Evolutionary conservation across 225 moss, liverwort and hornwort species (phyloP).

Genomic region (Sphagnum tenellum): DNA sequence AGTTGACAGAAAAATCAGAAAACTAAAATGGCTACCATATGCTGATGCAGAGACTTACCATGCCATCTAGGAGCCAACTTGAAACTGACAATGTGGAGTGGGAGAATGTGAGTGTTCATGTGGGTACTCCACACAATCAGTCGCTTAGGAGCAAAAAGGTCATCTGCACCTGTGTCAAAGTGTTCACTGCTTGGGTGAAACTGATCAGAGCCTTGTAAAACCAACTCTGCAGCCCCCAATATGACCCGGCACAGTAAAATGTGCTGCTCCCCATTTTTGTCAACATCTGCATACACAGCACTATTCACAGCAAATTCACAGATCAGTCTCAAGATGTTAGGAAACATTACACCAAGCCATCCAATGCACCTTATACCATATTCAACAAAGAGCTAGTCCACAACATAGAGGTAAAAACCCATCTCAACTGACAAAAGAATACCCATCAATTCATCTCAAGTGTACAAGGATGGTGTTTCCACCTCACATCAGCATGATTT

Average conservation of each 20-base stretch:
- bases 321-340: not conserved
- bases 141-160: slow-evolving; percentile 32
- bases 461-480: not conserved
- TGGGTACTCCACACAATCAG: slow-evolving; percentile 54
- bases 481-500: slow-evolving; percentile 31
- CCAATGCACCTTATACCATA: not conserved
- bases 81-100: slow-evolving; percentile 52
- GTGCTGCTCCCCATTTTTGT: slow-evolving; percentile 47
- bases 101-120: slow-evolving; percentile 55
- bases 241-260: slow-evolving; percentile 46
- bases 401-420: not conserved
- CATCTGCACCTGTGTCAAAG: slow-evolving; percentile 51
- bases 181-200: slow-evolving; percentile 46
- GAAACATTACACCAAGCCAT: not conserved
- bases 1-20: too few species aligned
- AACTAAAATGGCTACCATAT: not conserved
- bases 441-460: too few species aligned
- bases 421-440: too few species aligned
- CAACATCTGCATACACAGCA: slow-evolving; percentile 51
- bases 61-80: slow-evolving; percentile 44
- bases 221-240: slow-evolving; percentile 44
- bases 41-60: slow-evolving; percentile 26
- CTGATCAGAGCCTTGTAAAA: slow-evolving; percentile 41
- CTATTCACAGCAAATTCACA: slow-evolving; percentile 22
- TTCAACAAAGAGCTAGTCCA: not conserved